A percentile compares a stretch with the other conserved stretches of the same genome.
These are phyloP conservation scores for Annona cherimola DNA, from an alignment of 164 flowering plant genomes.

Conservation along the genomic window DNA sequence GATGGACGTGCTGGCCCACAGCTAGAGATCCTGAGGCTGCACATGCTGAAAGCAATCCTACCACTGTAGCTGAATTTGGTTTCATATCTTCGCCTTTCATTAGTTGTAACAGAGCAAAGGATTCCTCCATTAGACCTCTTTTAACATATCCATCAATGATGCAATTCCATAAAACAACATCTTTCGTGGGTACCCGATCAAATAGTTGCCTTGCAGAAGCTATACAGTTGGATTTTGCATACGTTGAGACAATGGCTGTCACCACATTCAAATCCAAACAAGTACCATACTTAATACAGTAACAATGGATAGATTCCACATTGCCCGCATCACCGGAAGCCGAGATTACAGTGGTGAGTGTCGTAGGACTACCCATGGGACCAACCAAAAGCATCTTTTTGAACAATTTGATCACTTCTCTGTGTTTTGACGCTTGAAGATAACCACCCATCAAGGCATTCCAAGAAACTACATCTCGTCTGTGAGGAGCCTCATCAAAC, in stretches of 20 bases:
- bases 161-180: conserved; percentile 44
- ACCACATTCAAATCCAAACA: conserved; percentile 25
- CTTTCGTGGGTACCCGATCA: conserved; percentile 22
- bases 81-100: conserved; percentile 29
- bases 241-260: conserved; percentile 35
- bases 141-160: conserved; percentile 41
- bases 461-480: conserved; percentile 46
- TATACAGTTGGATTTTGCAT: conserved; percentile 29
- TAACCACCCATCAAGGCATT: conserved; percentile 47
- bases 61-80: conserved; percentile 46
- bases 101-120: conserved; percentile 20
- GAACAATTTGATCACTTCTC: conserved; percentile 23
- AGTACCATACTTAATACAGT: conserved; percentile 38
- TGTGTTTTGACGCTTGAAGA: conserved; percentile 27
- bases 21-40: conserved; percentile 27
- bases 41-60: conserved; percentile 39
- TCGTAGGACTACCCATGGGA: conserved; percentile 13
- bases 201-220: conserved; percentile 26
- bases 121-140: conserved; percentile 26
- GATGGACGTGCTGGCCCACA: conserved; percentile 20
- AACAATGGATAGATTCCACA: conserved; percentile 33
- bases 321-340: conserved; percentile 26
- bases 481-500: conserved; percentile 38
- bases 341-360: conserved; percentile 23
- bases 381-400: conserved; percentile 23